Conservation (phyloP, 163 green algal species). For the Chlorella variabilis region DNA sequence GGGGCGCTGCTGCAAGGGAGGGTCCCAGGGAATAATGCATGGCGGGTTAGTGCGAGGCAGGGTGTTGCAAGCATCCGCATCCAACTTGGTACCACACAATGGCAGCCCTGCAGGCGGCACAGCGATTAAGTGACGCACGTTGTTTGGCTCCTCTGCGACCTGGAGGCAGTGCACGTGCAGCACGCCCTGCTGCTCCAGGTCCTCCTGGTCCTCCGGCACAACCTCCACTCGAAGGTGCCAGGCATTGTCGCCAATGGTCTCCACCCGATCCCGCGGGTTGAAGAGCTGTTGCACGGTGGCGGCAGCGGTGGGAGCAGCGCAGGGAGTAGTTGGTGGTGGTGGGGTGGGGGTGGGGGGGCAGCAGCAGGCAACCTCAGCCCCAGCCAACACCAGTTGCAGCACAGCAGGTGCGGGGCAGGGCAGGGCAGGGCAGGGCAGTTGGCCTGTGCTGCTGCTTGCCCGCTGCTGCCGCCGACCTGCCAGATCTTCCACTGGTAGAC, state of each 20-base stretch:
- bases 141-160: slow-evolving; percentile 43
- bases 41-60: background rate
- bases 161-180: slow-evolving; percentile 55
- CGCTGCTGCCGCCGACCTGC: slow-evolving; percentile 65
- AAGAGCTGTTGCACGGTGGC: slow-evolving; percentile 66
- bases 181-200: slow-evolving; percentile 37
- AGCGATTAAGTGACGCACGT: too few species aligned
- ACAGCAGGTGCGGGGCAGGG: too few species aligned
- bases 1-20: slow-evolving; percentile 5
- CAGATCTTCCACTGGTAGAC: slow-evolving; percentile 87
- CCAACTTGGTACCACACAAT: too few species aligned
- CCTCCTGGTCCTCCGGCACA: slow-evolving; percentile 71
- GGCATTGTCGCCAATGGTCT: slow-evolving; percentile 53
- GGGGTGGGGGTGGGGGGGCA: too few species aligned
- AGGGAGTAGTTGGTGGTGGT: too few species aligned
- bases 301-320: too few species aligned
- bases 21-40: background rate
- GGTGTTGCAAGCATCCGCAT: too few species aligned
- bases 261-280: slow-evolving; percentile 61
- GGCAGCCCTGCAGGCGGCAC: too few species aligned
- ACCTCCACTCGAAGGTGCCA: slow-evolving; percentile 82
- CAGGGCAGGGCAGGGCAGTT: background rate
- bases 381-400: too few species aligned
- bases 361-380: too few species aligned
- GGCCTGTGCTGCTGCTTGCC: background rate